Evolutionary conservation across 495 filamentous ascomycete genomes (phyloP).

Genomic region (Penicillium canariense): DNA sequence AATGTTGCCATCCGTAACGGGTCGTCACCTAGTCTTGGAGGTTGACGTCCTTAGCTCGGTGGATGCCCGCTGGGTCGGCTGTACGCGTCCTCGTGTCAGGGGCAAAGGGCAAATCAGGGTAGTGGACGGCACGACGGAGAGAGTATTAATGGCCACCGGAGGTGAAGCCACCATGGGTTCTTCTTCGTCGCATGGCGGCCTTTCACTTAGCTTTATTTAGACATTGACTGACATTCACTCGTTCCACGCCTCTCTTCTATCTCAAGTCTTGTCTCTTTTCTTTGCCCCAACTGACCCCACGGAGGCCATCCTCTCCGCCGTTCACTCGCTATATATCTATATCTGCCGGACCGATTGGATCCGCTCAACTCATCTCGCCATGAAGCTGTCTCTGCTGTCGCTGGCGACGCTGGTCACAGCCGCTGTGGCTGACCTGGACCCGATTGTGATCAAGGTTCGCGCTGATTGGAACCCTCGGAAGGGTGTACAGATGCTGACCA

Average conservation of each 20-base stretch:
- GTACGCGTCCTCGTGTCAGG: conserved; percentile 26
- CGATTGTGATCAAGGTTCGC: conserved; percentile 66
- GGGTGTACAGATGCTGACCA: conserved; percentile 5
- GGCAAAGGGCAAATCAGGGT: conserved; percentile 19
- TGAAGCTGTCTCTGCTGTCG: conserved; percentile 45
- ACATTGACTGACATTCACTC: conserved; percentile 15
- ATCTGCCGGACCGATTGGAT: conserved; percentile 2
- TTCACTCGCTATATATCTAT: conserved; percentile 21
- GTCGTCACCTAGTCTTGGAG: neutral
- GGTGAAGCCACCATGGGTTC: conserved; percentile 12
- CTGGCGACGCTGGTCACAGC: conserved; percentile 51
- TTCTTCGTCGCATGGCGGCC: neutral
- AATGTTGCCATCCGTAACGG: conserved; percentile 18
- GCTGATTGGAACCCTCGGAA: neutral
- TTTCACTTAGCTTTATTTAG: conserved; percentile 2
- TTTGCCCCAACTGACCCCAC: neutral
- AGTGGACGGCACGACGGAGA: neutral
- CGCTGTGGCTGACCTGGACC: conserved; percentile 58
- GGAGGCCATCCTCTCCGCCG: conserved; percentile 9
- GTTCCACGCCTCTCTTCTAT: conserved; percentile 8
- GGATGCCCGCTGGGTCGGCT: conserved; percentile 17
- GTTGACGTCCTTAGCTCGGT: conserved; percentile 9
- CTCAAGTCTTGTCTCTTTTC: conserved; percentile 8
- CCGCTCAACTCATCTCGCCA: conserved; percentile 17
- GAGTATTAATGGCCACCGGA: conserved; percentile 23